phyloP scores from a whole-genome alignment of 1,139 yeast genomes.

The Suhomyces yuchorum region DNA sequence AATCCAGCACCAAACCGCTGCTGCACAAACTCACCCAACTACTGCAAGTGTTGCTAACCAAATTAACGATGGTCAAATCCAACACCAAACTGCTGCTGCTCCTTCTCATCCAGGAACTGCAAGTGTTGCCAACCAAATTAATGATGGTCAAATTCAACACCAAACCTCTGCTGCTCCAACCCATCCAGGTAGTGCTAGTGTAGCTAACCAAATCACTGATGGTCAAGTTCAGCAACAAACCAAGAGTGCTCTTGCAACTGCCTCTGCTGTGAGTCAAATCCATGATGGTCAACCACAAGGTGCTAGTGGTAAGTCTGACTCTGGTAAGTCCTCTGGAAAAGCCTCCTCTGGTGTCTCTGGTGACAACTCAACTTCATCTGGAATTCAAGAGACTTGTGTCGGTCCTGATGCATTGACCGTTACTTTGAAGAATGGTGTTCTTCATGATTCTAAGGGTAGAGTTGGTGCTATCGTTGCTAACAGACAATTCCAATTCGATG shows the following conservation, averaged over 20 bases:
- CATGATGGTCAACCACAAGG: conserved; percentile 39
- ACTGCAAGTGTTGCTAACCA: conserved; percentile 25
- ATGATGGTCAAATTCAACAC: conserved; percentile 42
- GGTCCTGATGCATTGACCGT: conserved; percentile 32
- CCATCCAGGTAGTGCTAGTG: conserved; percentile 37
- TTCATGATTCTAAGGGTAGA: conserved; percentile 38
- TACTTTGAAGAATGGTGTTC: conserved; percentile 32
- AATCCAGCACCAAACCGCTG: conserved; percentile 44
- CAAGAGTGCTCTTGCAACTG: conserved; percentile 20
- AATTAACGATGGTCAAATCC: conserved; percentile 38
- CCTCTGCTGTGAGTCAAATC: conserved; percentile 27
- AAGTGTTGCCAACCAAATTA: conserved; percentile 31
- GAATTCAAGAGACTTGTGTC: conserved; percentile 28
- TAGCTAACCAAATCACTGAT: conserved; percentile 29
- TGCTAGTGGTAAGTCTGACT: conserved; percentile 13
- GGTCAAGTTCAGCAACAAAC: conserved; percentile 43
- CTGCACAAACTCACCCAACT: conserved; percentile 21
- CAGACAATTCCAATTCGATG: conserved; percentile 50
- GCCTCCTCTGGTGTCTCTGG: conserved; percentile 5
- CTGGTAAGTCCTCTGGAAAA: conserved; percentile 44
- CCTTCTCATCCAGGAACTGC: conserved; percentile 35
- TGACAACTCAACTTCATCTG: conserved; percentile 18
- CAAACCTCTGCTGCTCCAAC: conserved; percentile 14
- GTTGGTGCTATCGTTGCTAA: conserved; percentile 48
- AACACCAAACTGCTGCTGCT: conserved; percentile 23